Base-by-base conservation (phyloP, 2,329 filamentous ascomycete genomes). In the Aureobasidium uvarum region DNA sequence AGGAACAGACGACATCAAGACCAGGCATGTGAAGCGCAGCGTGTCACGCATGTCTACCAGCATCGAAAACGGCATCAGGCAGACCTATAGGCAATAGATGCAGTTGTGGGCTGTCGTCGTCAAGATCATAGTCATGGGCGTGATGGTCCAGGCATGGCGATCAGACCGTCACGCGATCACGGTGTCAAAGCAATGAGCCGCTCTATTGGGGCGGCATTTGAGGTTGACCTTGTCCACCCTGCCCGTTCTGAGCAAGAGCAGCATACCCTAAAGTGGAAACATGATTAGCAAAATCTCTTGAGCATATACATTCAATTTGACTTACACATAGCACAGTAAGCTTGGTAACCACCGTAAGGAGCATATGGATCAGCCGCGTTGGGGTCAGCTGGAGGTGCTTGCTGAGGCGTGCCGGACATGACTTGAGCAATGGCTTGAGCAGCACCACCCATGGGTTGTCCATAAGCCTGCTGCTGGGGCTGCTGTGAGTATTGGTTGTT, bases 341-440 rank as follows among this genome's bases (percentile, higher is more conserved):
- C 89, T 71, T 92, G 85, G 76, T 94, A 94, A 67, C 91, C 91
- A 70, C 91, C 91, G 77, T 93, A 95, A 66, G 87, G 83, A 66
- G 91, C 91, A 77, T 95, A 95, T 46, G 77, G 77, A 65, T 79
- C 77, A 66, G 74, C 72, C 67, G 69, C 73, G 64, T 68, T 70
- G 0, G 88, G 88, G 72, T 91, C 89, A 65, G 81, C 80, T 70
- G 83, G 77, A 72, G 77, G 74, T n/a, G 64, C 68, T 54, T 64
- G 64, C 50, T 58, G 58, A 55, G 69, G 67, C 28, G 60, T 64
- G 33, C 46, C 62, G 33, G 64, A 55, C 66, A 66, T 65, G 75
- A 46, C 62, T 50, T 62, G 65, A 14, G 73, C 51, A 38, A 62
- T 41, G 41, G 43, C 55, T 31, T 50, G 50, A 39, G 64, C 39